Percentiles rank a stretch among this genome's conserved stretches.
Evolutionary conservation across 345 rosid genomes (phyloP).

Genomic region (Heritiera fomes): DNA sequence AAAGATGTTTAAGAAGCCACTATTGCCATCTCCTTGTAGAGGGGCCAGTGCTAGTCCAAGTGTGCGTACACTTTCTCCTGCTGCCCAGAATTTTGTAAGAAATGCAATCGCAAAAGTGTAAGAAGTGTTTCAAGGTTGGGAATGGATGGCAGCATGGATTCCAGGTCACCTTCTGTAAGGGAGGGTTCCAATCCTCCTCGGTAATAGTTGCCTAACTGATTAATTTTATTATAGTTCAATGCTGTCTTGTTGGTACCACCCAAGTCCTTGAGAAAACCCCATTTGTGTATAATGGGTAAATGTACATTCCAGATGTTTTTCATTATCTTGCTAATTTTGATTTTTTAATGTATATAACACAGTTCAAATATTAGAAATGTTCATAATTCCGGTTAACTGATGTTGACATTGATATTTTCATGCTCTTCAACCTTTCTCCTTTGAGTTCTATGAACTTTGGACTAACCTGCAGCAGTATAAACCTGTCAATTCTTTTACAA

Average conservation of each 20-base stretch:
- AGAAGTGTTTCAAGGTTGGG: constrained; percentile 82
- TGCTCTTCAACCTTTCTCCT: neutral
- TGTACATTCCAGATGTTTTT: neutral
- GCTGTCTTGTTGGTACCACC: neutral
- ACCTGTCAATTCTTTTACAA: neutral
- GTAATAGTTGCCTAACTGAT: constrained; percentile 28
- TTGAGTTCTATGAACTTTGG: neutral
- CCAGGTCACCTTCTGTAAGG: constrained; percentile 66
- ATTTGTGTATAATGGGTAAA: neutral
- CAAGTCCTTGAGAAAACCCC: neutral
- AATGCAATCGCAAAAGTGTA: constrained; percentile 69
- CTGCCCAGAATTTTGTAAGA: constrained; percentile 92
- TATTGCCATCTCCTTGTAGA: constrained; percentile 78
- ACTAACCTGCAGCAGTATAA: too few relatives aligned
- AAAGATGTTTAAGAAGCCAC: constrained; percentile 83
- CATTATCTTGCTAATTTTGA: neutral
- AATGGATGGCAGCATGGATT: constrained; percentile 61
- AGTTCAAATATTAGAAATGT: neutral
- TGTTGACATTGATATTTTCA: neutral
- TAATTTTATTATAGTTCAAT: neutral
- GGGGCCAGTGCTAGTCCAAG: constrained; percentile 95
- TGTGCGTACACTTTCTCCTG: constrained; percentile 77
- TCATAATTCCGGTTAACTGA: neutral
- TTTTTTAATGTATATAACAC: neutral
- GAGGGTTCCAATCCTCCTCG: constrained; percentile 59